A percentile compares a stretch with the other conserved stretches of the same genome.
Conservation (phyloP, 352 stramenopile genomes). For the Pythium volutum region DNA sequence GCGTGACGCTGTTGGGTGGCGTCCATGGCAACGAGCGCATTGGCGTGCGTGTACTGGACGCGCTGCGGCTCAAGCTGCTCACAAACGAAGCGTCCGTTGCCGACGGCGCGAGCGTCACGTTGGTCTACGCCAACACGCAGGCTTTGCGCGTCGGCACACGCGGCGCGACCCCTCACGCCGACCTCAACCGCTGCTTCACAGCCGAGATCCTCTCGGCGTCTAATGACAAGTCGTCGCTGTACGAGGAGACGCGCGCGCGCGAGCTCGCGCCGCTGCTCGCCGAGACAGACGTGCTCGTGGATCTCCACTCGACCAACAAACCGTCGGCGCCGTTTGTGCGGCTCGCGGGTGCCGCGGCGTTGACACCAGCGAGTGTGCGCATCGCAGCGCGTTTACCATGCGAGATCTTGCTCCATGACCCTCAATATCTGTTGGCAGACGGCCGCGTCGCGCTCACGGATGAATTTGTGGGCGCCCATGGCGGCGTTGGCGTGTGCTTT, state of each 20-base stretch:
- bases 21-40: conserved; percentile 81
- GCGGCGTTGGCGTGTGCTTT: conserved; percentile 63
- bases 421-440: conserved; percentile 48
- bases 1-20: conserved; percentile 60
- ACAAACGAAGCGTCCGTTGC: conserved; percentile 29
- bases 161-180: conserved; percentile 43
- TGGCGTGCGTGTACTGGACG: conserved; percentile 57
- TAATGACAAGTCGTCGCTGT: conserved; percentile 8
- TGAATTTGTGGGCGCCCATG: conserved; percentile 59
- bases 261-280: conserved; percentile 56
- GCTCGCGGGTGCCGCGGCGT: conserved; percentile 38
- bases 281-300: conserved; percentile 54
- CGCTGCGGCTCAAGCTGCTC: conserved; percentile 47
- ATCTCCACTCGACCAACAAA: conserved; percentile 82
- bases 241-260: conserved; percentile 53
- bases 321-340: conserved; percentile 64
- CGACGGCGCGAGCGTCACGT: conserved; percentile 37
- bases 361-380: conserved; percentile 27
- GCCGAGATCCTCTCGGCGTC: conserved; percentile 27
- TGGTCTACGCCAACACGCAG: conserved; percentile 63
- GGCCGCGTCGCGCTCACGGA: conserved; percentile 62
- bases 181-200: conserved; percentile 73
- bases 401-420: conserved; percentile 64
- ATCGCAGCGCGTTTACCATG: conserved; percentile 45
- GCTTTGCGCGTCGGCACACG: conserved; percentile 53